Conservation (phyloP, 805 yeast species). For the Barnettozyma siamensis region DNA sequence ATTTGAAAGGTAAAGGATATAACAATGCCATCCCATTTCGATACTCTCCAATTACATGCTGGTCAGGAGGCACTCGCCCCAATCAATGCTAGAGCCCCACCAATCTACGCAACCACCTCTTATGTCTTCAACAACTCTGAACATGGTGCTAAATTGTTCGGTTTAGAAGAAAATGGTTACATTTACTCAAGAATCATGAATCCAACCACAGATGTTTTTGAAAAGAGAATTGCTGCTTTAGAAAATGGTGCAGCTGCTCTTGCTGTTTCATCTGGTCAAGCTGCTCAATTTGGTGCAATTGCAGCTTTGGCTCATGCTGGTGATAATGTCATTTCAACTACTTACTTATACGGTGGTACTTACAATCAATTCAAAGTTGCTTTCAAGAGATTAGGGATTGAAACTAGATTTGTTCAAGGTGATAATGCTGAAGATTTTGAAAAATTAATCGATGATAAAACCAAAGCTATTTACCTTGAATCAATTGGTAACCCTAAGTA, state of each 20-base stretch:
- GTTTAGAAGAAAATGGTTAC: slow-evolving; percentile 75
- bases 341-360: slow-evolving; percentile 92
- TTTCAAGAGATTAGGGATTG: slow-evolving; percentile 83
- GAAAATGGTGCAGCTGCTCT: slow-evolving; percentile 91
- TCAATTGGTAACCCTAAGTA: slow-evolving; percentile 91
- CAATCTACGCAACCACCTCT: slow-evolving; percentile 89
- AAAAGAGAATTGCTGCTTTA: slow-evolving; percentile 81
- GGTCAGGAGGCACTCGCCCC: slow-evolving; percentile 73
- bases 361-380: slow-evolving; percentile 92
- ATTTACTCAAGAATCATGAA: slow-evolving; percentile 88
- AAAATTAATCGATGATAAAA: slow-evolving; percentile 68
- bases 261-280: slow-evolving; percentile 93
- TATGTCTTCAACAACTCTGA: slow-evolving; percentile 82
- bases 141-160: slow-evolving; percentile 89
- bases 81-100: slow-evolving; percentile 73
- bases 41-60: slow-evolving; percentile 90
- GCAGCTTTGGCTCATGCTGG: slow-evolving; percentile 82
- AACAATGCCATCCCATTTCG: slow-evolving; percentile 56
- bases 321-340: slow-evolving; percentile 83
- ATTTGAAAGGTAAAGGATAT: not conserved
- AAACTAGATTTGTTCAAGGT: slow-evolving; percentile 78
- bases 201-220: slow-evolving; percentile 90
- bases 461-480: slow-evolving; percentile 87
- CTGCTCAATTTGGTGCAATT: slow-evolving; percentile 86
- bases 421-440: slow-evolving; percentile 70